phyloP scores from a whole-genome alignment of 345 rosid genomes.

The Bruguiera sexangula region DNA sequence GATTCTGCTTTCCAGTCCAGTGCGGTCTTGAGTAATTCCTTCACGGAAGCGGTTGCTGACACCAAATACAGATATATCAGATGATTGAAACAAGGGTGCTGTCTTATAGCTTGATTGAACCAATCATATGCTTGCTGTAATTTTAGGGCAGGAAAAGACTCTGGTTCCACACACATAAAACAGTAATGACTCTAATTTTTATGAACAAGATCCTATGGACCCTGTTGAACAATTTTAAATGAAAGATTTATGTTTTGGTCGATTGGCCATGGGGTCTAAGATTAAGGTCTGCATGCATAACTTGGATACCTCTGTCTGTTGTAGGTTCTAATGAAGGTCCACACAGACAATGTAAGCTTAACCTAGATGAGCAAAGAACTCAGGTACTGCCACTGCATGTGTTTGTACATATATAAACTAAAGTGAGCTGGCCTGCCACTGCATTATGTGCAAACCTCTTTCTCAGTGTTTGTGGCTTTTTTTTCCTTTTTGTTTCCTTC shows the following conservation, averaged over 20 bases:
- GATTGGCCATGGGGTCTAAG: not conserved
- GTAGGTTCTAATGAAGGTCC: conserved; percentile 75
- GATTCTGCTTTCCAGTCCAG: conserved; percentile 6
- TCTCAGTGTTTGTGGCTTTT: not conserved
- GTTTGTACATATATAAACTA: not conserved
- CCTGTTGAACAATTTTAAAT: not conserved
- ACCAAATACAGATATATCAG: not conserved
- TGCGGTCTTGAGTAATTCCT: conserved; percentile 5
- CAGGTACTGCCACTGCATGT: conserved; percentile 39
- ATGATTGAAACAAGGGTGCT: not conserved
- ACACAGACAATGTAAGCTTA: conserved; percentile 64
- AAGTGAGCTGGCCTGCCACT: not conserved
- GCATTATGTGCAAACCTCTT: not conserved
- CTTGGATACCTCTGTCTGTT: conserved; percentile 16
- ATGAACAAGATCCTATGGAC: too few species aligned
- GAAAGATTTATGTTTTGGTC: not conserved
- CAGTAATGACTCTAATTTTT: not conserved
- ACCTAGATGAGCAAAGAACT: conserved; percentile 62
- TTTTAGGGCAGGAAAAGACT: conserved; percentile 1
- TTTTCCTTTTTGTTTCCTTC: conserved; percentile 21
- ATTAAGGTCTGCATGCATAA: conserved; percentile 9
- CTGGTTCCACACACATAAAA: not conserved
- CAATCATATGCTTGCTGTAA: conserved; percentile 13
- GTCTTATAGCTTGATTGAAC: not conserved
- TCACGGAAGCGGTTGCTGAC: not conserved